Evolutionary conservation across 768 basidiomycete genomes (phyloP).

Genomic region (Crassisporium funariophilum): DNA sequence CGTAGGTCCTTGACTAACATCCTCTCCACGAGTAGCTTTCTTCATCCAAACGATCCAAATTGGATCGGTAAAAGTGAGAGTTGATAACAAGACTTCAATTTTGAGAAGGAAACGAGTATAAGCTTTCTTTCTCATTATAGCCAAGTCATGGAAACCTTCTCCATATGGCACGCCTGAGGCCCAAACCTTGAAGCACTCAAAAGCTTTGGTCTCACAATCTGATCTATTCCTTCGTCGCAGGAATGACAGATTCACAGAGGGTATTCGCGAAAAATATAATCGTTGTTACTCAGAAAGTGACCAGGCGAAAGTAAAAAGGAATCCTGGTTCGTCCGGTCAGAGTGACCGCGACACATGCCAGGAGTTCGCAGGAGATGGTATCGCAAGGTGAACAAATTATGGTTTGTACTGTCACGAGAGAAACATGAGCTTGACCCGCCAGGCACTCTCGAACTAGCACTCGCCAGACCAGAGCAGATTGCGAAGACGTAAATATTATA

Average conservation of each 20-base stretch:
- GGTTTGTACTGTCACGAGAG: too few species aligned
- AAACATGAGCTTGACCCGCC: too few species aligned
- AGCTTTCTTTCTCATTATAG: neutral
- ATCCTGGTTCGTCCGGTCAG: too few species aligned
- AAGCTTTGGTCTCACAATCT: slow-evolving; percentile 43
- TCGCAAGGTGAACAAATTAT: too few species aligned
- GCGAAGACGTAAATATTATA: too few species aligned
- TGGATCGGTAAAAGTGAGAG: slow-evolving; percentile 31
- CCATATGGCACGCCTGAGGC: neutral
- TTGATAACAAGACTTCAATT: neutral
- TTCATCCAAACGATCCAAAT: slow-evolving; percentile 51
- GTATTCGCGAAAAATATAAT: neutral
- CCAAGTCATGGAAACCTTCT: neutral
- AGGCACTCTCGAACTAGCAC: too few species aligned
- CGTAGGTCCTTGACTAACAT: neutral
- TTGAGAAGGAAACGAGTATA: too few species aligned
- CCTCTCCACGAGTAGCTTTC: slow-evolving; percentile 38
- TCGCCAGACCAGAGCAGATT: too few species aligned
- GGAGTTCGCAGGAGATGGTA: too few species aligned
- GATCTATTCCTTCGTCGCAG: slow-evolving; percentile 41
- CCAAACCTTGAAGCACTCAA: slow-evolving; percentile 21
- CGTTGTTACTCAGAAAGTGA: neutral
- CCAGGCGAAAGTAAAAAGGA: neutral
- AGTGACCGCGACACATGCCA: too few species aligned
- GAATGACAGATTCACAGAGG: slow-evolving; percentile 1